phyloP scores from a whole-genome alignment of 768 basidiomycete genomes.

The Ramaria sp. region DNA sequence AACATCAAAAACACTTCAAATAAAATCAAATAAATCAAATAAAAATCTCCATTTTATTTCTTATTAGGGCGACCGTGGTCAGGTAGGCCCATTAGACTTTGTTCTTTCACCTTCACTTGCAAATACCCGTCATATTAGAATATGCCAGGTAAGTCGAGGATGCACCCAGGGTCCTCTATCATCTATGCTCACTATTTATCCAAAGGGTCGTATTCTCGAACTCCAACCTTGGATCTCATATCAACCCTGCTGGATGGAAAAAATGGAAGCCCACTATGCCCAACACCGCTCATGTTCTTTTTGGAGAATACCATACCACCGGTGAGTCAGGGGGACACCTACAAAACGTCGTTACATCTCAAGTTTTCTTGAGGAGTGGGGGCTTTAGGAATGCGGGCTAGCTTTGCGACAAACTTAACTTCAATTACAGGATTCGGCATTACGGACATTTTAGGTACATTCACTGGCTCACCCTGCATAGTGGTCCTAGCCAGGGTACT shows the following conservation, averaged over 20 bases:
- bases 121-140: neutral
- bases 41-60: conserved; percentile 16
- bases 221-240: neutral
- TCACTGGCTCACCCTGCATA: neutral
- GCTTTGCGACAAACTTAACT: neutral
- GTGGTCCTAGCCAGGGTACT: no score
- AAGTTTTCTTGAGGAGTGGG: neutral
- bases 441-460: neutral
- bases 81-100: conserved; percentile 19
- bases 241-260: neutral
- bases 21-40: no score
- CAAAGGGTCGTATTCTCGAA: neutral
- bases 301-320: neutral
- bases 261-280: neutral
- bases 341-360: neutral
- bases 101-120: neutral
- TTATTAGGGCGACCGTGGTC: conserved; percentile 41
- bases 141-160: neutral
- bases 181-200: neutral
- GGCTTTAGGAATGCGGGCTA: neutral
- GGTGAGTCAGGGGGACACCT: neutral
- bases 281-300: neutral
- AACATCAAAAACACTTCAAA: no score
- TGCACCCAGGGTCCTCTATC: no score
- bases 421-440: neutral